Percentiles rank a stretch among this genome's conserved stretches.
Conservation (phyloP, 345 rosid genomes). For the Raphanus raphanistrum region DNA sequence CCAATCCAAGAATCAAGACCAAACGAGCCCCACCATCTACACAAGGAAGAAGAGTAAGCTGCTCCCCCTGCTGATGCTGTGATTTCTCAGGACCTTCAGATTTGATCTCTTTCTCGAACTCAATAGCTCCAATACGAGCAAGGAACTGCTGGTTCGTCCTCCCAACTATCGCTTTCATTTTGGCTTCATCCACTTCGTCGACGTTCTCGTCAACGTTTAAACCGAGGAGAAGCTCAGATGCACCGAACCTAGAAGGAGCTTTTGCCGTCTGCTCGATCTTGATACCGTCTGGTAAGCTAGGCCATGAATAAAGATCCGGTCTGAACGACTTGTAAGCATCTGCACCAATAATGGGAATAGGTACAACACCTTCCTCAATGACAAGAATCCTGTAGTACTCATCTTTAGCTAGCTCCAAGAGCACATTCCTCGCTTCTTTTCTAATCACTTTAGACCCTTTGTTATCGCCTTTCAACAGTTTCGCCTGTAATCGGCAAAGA, state of each 20-base stretch:
- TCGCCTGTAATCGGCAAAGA: slow-evolving; percentile 48
- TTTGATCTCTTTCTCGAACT: slow-evolving; percentile 55
- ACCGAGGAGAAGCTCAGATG: slow-evolving; percentile 75
- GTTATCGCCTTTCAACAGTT: slow-evolving; percentile 49
- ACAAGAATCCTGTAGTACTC: slow-evolving; percentile 71
- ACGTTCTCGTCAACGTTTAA: slow-evolving; percentile 48
- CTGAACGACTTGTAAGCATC: slow-evolving; percentile 67
- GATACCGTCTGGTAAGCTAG: slow-evolving; percentile 76
- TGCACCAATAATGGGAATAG: slow-evolving; percentile 77
- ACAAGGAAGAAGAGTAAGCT: slow-evolving; percentile 66
- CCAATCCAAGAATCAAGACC: slow-evolving; percentile 80
- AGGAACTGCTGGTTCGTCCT: slow-evolving; percentile 77
- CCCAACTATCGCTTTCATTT: slow-evolving; percentile 73
- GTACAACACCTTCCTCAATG: slow-evolving; percentile 81
- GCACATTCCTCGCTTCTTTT: slow-evolving; percentile 74
- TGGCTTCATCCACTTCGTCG: slow-evolving; percentile 58
- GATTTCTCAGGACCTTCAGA: slow-evolving; percentile 41
- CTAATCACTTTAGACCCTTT: slow-evolving; percentile 52
- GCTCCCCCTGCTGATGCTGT: slow-evolving; percentile 30
- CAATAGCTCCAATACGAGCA: slow-evolving; percentile 80
- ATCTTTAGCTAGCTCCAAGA: slow-evolving; percentile 79
- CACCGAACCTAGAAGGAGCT: slow-evolving; percentile 72
- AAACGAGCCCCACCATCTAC: slow-evolving; percentile 86
- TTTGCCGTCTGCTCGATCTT: slow-evolving; percentile 54
- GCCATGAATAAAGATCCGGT: slow-evolving; percentile 76